Base-by-base conservation (phyloP, 2,329 filamentous ascomycete species). In the Alternaria solani region DNA sequence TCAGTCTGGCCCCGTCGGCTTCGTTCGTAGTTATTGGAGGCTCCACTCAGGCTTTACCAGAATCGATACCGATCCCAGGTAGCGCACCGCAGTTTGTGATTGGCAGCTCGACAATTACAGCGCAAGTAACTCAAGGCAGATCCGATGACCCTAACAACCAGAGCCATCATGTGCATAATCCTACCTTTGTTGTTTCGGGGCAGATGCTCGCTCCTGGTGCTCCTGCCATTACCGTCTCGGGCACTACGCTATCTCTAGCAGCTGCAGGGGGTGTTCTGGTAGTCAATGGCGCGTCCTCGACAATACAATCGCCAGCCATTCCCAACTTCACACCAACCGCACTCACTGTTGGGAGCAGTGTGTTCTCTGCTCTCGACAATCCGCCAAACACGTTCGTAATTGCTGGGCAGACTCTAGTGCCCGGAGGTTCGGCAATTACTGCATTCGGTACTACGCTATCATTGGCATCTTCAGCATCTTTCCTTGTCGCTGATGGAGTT, bases 1-100 rank as follows among this genome's bases (percentile, higher is more conserved):
- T 83, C 49, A 80, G 77, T 46, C 73, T 83, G 9, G 81, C 65
- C 4, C 66, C 75, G 1, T 78, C 71, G 6, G 81, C 79, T 23
- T 76, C 74, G 7, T 76, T 75, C 32, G 64, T 83, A 2, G 77
- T 83, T 5, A 61, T 83, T 28, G 77, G 77, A 36, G 79, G 79
- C 12, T 72, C 73, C 9, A 81, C 79, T 1, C 72, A 70, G 48
- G 43, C 66, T 8, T 56, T 81, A 8, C 69, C 73, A 7, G 61
- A 14, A 20, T n/a, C 47, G 14, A 23, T 26, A 32, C 49, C 53
- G 53, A 38, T 34, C 7, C 42, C 62, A 25, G 57, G 61, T 25
- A 59, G 34, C 41, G 44, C 59, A 18, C 63, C 66, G 20, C 59
- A 66, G 20, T 66, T 75, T 18, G 55, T 73, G 11, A 39, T 75